Base-by-base conservation (phyloP, 208 protist genomes). In the Sergeia podlipaevii region DNA sequence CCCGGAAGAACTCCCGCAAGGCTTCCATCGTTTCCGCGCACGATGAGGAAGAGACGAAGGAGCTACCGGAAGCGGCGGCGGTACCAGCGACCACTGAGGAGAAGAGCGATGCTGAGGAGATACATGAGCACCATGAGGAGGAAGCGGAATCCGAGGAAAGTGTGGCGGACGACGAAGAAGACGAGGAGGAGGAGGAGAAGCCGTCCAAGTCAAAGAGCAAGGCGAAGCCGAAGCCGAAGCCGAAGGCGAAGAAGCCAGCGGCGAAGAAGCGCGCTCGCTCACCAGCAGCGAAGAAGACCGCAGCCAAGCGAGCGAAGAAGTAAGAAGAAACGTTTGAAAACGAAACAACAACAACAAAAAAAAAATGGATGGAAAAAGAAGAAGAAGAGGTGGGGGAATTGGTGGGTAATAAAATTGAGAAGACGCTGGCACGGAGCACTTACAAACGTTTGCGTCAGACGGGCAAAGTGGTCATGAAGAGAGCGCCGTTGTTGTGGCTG, bases 241-340 rank as follows among this genome's bases (percentile, higher is more conserved):
- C 29, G 28, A 71, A 49, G 51, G 34, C 43, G 32, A 62, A 46
- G 46, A 52, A 34, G 48, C 41, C 34, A 20, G 60, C 33, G 26
- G 29, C 50, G 27, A 51, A 34, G 52, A 80, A 80, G 45, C 74
- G 68, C 2, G 46, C 34, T 13, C 68, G 70, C 24, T 61, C 67
- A 3, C 36, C 60, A 2, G 56, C 55, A 36, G 38, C 69, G 13
- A 74, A 75, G 53, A 77, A 69, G 50, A n/a, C 70, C 17, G 30
- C 51, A 2, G 18, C 70, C 44, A 89, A 85, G 57, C 60, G 65
- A 21, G 47, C 74, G 1, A 89, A 79, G 61, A 88, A 88, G 27
- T 70, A 8, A 27, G 30, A n/a, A 34, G n/a, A 26, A 53, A 53
- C 2, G 4, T 45, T 29, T n/a, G n/a, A 27, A 10, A 32, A 5